These are phyloP conservation scores for Taphrina communis DNA, from an alignment of 1,139 yeast species.

Conservation along the genomic window DNA sequence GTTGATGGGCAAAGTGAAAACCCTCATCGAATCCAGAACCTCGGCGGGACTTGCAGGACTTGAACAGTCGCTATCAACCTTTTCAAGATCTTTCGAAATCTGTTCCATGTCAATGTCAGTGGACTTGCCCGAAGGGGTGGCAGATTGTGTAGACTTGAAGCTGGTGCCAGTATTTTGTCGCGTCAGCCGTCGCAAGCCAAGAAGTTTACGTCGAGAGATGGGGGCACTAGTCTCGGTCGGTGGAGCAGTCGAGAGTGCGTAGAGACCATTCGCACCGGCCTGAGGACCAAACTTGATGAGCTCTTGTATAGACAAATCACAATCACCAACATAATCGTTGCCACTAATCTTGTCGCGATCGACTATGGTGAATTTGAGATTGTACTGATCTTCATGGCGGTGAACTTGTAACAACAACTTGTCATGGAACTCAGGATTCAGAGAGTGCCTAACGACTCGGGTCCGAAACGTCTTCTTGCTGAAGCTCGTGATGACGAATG, in stretches of 20 bases:
- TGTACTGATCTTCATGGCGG: slow-evolving; percentile 67
- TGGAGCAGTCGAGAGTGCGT: slow-evolving; percentile 20
- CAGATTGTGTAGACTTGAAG: slow-evolving; percentile 13
- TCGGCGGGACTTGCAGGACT: slow-evolving; percentile 6
- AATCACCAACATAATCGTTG: slow-evolving; percentile 80
- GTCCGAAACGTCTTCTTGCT: slow-evolving; percentile 89
- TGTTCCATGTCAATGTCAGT: slow-evolving; percentile 6
- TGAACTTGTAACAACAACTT: slow-evolving; percentile 77
- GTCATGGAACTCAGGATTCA: slow-evolving; percentile 84
- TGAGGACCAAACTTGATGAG: slow-evolving; percentile 54
- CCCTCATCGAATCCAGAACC: slow-evolving; percentile 16
- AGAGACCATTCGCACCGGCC: slow-evolving; percentile 48
- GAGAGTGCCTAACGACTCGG: slow-evolving; percentile 79
- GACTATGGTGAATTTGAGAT: slow-evolving; percentile 71
- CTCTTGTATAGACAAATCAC: slow-evolving; percentile 61
- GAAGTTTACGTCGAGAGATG: slow-evolving; percentile 7
- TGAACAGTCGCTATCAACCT: background rate
- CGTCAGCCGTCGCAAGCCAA: slow-evolving; percentile 13
- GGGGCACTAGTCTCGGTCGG: slow-evolving; percentile 13
- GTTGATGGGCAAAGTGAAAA: slow-evolving; percentile 47
- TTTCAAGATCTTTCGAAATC: slow-evolving; percentile 1
- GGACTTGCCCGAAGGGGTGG: background rate
- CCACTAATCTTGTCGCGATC: slow-evolving; percentile 84
- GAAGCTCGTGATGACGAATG: slow-evolving; percentile 88
- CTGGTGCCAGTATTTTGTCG: slow-evolving; percentile 12